Evolutionary conservation across 2,329 filamentous ascomycete genomes (phyloP), one percentile per base, ranked within the genome.

Genomic region (Fusarium keratoplasticum): DNA sequence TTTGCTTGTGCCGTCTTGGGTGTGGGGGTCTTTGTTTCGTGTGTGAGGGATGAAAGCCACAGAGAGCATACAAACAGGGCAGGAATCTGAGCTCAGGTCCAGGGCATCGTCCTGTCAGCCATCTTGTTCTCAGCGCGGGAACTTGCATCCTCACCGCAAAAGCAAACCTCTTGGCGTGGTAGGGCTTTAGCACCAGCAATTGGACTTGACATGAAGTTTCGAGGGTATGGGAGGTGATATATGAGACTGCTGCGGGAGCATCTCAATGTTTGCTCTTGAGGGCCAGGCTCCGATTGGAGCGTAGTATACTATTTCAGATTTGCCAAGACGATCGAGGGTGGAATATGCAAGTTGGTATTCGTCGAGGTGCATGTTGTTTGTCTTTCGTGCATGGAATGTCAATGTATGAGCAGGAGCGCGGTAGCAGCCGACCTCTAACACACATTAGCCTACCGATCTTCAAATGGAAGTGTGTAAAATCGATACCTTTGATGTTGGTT

Each of bases 11-110:
- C 50, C 6, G 47, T 31, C 36, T 64, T 27, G 33, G 22, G 31
- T 22, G 44, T 16, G 22, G 44, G 58, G 18, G 54, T 20, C 27
- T 70, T 61, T 57, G 61, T 61, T 63, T 67, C 47, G 52, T 44
- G 58, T 64, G 61, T 71, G 60, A 55, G 47, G 66, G 20, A 36
- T 36, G 25, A 35, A 57, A 36, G 52, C 31, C 52, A 55, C 29
- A 55, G 1, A 20, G 36, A 36, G 36, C 2, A 40, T n/a, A 31
- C 16, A 20, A 29, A 33, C 50, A 57, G 64, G 61, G 29, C 71
- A 69, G 64, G 61, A 74, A 55, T 65, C 71, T 71, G 67, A 61
- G 67, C 67, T 60, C 55, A 59, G 47, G 42, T 71, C 67, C 50
- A 29, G 27, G 9, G 7, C 63, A 50, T 64, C n/a, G n/a, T n/a